Base-by-base conservation (phyloP, 768 basidiomycete genomes). In the Pulveroboletus sp. region DNA sequence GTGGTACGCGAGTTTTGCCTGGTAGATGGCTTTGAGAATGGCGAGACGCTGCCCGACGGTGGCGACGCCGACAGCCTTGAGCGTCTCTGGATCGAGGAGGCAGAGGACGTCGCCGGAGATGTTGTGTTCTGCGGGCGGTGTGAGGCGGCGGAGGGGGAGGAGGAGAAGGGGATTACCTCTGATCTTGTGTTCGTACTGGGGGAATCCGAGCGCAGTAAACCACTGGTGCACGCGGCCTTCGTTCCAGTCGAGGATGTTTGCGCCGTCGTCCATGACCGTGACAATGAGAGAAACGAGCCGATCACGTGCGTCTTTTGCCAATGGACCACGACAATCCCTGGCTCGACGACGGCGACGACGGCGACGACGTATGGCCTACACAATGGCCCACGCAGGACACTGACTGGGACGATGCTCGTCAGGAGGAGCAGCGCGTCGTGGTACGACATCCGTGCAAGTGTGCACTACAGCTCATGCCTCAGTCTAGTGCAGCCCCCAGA, bases 21-120 rank as follows among this genome's bases (percentile, higher is more conserved):
- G 82, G 72, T 97, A 98, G 49, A 97, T 84, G 40, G 88, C 86
- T 68, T 93, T 94, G 65, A 98, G 83, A 54, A 98, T 92, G 37
- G 89, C 76, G 31, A 99, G 72, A 47, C 97, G 77, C 69, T 97
- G 94, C 19, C 97, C 97, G 54, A 98, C 81, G 31, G 88, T 90
- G n/a, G 79, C 64, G 36, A 99, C 79, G 8, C 97, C 97, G 47
- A 97, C 73, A 36, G 88, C 84, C 68, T 89, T 90, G 55, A 99
- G 80, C 2, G 81, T 70, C 20, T 94, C 89, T n/a, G 83, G 77
- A 64, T 93, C 88, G 40, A 97, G 77, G 59, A 88, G 73, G 53
- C 87, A 83, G 7, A 99, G 78, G 2, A 91, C 82, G 54, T 97
- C 94, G 47, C 97, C 97, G 16, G 87, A 86, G 55, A 99, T 90